Conservation (phyloP, 2,329 filamentous ascomycete genomes). For the Claviceps fusiformis region DNA sequence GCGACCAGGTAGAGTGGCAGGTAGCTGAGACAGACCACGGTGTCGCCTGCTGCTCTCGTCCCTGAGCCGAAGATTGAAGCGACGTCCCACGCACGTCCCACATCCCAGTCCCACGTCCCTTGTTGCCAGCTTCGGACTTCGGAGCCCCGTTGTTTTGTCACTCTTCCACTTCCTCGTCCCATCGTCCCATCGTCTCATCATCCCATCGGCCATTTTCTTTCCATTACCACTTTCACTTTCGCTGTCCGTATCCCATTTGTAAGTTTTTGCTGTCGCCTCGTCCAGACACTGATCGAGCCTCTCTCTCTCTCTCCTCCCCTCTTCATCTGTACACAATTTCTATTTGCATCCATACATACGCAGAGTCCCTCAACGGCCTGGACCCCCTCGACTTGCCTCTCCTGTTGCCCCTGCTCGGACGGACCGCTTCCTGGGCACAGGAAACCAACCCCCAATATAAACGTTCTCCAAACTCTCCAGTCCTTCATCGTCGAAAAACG, state of each 20-base stretch:
- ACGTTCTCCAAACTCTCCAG: background rate
- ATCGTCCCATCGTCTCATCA: background rate
- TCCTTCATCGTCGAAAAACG: background rate
- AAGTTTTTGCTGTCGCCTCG: conserved; percentile 2
- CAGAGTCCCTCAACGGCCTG: background rate
- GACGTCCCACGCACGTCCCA: too few species aligned
- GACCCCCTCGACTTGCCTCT: background rate
- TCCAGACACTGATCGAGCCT: background rate
- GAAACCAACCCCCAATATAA: background rate
- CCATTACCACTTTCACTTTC: conserved; percentile 3
- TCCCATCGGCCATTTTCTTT: background rate
- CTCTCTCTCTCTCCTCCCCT: background rate
- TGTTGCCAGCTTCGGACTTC: background rate
- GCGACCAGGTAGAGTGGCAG: background rate
- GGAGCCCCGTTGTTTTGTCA: background rate
- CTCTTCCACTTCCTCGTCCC: conserved; percentile 1
- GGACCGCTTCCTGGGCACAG: background rate
- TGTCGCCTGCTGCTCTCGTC: background rate
- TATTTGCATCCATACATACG: conserved; percentile 3
- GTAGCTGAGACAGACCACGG: background rate
- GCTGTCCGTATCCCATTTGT: conserved; percentile 1
- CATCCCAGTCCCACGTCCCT: background rate
- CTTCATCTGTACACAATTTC: conserved; percentile 2
- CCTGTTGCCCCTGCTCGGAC: background rate
- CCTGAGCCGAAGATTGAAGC: background rate